These are phyloP conservation scores for Cytospora piceicola DNA, from an alignment of 2,329 filamentous ascomycete genomes.

Conservation along the genomic window DNA sequence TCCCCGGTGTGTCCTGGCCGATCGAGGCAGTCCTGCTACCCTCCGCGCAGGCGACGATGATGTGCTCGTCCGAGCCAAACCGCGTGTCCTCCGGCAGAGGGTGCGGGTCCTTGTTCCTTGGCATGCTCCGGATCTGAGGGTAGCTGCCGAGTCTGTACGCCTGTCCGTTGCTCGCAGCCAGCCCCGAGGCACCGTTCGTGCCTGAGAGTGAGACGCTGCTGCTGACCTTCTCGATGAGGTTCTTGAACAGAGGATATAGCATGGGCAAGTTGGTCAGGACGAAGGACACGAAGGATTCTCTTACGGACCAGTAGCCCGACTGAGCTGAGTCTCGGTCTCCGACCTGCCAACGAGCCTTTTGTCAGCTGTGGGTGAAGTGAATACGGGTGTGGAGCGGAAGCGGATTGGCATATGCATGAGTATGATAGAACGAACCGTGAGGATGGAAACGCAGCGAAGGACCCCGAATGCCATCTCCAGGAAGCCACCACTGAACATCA, in stretches of 20 bases:
- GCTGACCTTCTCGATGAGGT: constrained; percentile 33
- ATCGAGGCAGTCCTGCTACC: background rate
- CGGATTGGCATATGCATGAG: constrained; percentile 19
- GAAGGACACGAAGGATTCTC: constrained; percentile 46
- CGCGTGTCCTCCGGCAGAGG: background rate
- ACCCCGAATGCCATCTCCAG: constrained; percentile 56
- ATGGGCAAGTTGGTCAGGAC: constrained; percentile 46
- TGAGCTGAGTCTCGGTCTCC: constrained; percentile 40
- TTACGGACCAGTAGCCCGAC: constrained; percentile 45
- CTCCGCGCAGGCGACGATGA: background rate
- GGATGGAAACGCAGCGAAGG: constrained; percentile 51
- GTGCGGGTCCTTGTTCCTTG: constrained; percentile 6
- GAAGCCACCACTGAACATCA: constrained; percentile 55
- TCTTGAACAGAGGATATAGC: constrained; percentile 42
- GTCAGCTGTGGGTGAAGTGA: background rate
- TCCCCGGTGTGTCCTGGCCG: background rate
- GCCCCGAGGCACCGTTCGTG: background rate
- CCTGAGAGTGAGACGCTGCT: constrained; percentile 12
- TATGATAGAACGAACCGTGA: constrained; percentile 38
- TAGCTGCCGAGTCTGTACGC: constrained; percentile 11
- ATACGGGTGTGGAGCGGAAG: background rate
- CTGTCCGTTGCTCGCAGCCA: background rate
- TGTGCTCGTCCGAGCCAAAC: constrained; percentile 14
- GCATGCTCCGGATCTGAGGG: constrained; percentile 3
- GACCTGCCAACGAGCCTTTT: constrained; percentile 29